Percentiles rank a stretch among this genome's conserved stretches.
These are phyloP conservation scores for Pyrenophora tritici-repentis DNA, from an alignment of 2,329 filamentous ascomycete genomes.

Conservation along the genomic window DNA sequence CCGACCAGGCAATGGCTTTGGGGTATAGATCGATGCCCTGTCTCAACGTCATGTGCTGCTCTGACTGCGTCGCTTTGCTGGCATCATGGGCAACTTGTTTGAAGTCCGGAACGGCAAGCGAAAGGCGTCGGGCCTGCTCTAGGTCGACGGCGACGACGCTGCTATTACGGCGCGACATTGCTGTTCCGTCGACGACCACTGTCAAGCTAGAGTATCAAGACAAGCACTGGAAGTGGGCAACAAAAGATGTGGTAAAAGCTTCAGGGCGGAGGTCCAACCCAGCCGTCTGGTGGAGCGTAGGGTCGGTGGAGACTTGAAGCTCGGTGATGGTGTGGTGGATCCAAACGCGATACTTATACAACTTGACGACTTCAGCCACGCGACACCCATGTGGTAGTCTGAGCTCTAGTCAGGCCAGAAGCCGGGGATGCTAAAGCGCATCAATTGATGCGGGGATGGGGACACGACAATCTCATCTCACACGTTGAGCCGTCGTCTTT, in stretches of 20 bases:
- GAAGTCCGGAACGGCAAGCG: slow-evolving; percentile 35
- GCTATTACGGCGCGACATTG: slow-evolving; percentile 42
- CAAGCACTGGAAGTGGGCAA: not conserved
- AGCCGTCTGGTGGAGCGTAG: slow-evolving; percentile 22
- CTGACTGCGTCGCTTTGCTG: slow-evolving; percentile 49
- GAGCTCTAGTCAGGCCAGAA: slow-evolving; percentile 22
- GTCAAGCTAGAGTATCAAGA: not conserved
- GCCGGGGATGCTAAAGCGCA: slow-evolving; percentile 24
- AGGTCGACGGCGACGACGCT: slow-evolving; percentile 39
- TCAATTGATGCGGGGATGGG: slow-evolving; percentile 31
- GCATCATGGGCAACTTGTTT: slow-evolving; percentile 36
- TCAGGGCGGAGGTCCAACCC: slow-evolving; percentile 10
- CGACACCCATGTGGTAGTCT: slow-evolving; percentile 14
- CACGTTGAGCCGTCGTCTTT: slow-evolving; percentile 10
- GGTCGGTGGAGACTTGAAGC: slow-evolving; percentile 16
- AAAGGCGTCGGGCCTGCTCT: slow-evolving; percentile 39
- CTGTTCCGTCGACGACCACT: slow-evolving; percentile 10
- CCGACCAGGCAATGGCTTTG: slow-evolving; percentile 81
- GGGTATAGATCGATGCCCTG: slow-evolving; percentile 82
- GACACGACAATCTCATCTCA: slow-evolving; percentile 16
- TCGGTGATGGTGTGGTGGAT: slow-evolving; percentile 23
- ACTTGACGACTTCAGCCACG: slow-evolving; percentile 13
- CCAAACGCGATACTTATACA: slow-evolving; percentile 29
- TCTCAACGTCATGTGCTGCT: slow-evolving; percentile 60
- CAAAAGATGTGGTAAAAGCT: not conserved